A percentile compares a stretch with the other conserved stretches of the same genome.
Conservation (phyloP, 1,139 yeast genomes). For the Meyerozyma carpophila region DNA sequence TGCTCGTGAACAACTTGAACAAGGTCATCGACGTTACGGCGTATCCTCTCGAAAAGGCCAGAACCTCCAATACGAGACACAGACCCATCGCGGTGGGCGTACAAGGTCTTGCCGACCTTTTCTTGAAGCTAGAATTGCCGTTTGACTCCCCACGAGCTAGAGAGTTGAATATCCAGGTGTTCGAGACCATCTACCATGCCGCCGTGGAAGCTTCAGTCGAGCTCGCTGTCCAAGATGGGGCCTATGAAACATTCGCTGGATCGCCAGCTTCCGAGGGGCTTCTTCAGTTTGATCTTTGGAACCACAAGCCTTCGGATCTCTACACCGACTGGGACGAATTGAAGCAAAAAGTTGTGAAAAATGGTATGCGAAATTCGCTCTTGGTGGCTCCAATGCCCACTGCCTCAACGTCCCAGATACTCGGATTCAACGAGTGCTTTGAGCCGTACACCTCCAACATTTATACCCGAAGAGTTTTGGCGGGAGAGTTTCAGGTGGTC, state of each 20-base stretch:
- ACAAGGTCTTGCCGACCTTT: constrained; percentile 58
- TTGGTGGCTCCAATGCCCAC: constrained; percentile 65
- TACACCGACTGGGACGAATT: constrained; percentile 51
- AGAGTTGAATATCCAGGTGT: constrained; percentile 51
- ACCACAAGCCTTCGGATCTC: constrained; percentile 50
- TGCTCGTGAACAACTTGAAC: constrained; percentile 50
- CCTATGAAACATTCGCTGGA: constrained; percentile 45
- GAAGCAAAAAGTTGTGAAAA: constrained; percentile 37
- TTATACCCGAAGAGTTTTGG: constrained; percentile 54
- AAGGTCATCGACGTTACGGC: constrained; percentile 51
- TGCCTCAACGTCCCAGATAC: constrained; percentile 58
- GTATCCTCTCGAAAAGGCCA: constrained; percentile 53
- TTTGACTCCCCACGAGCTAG: constrained; percentile 55
- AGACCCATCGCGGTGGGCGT: constrained; percentile 63
- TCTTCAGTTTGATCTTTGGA: constrained; percentile 55
- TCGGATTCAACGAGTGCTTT: constrained; percentile 58
- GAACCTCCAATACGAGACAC: constrained; percentile 47
- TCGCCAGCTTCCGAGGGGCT: constrained; percentile 57
- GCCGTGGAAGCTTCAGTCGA: constrained; percentile 54
- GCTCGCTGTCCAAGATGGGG: constrained; percentile 44
- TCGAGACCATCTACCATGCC: constrained; percentile 58
- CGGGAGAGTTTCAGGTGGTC: constrained; percentile 60
- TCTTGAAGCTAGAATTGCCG: constrained; percentile 51
- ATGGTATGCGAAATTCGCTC: constrained; percentile 55
- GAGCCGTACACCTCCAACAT: constrained; percentile 59